Percentiles rank a stretch among this genome's conserved stretches.
These are phyloP conservation scores for Pseudogymnoascus pannorum DNA, from an alignment of 2,329 filamentous ascomycete species.

Conservation along the genomic window DNA sequence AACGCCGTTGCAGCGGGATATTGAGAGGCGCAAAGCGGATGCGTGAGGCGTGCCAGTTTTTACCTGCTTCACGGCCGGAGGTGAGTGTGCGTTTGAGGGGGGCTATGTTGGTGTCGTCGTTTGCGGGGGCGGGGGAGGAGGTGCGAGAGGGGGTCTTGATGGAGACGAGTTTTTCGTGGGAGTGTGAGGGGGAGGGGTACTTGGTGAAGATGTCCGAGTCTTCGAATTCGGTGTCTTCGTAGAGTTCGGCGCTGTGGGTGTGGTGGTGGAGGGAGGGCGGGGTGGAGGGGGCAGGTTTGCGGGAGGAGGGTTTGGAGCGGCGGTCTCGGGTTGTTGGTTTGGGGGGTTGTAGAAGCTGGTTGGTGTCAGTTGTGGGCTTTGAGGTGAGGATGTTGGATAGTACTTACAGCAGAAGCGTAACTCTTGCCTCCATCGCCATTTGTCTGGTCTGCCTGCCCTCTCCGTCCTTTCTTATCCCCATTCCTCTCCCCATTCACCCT, in stretches of 20 bases:
- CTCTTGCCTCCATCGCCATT: not conserved
- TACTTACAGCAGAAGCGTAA: not conserved
- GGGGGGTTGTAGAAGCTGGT: not conserved
- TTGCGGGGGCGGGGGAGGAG: not conserved
- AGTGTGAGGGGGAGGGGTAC: not conserved
- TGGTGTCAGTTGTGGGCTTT: not conserved
- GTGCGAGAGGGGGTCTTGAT: not conserved
- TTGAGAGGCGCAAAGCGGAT: slow-evolving; percentile 81
- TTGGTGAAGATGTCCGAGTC: not conserved
- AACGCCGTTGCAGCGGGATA: slow-evolving; percentile 60
- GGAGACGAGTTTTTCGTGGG: not conserved
- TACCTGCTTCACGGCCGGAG: slow-evolving; percentile 27
- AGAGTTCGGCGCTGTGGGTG: not conserved
- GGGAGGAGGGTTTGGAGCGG: not conserved
- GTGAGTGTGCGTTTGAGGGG: slow-evolving; percentile 19
- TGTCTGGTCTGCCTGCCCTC: not conserved
- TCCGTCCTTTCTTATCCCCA: slow-evolving; percentile 7
- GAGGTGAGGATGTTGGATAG: not conserved
- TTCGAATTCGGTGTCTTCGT: not conserved
- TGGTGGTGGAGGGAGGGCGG: not conserved
- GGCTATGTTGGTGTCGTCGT: not conserved
- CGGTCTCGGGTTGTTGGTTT: not conserved
- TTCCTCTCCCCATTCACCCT: not conserved
- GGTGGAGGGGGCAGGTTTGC: too few species aligned
- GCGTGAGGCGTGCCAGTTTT: slow-evolving; percentile 33